Evolutionary conservation across 2,329 filamentous ascomycete genomes (phyloP).

Genomic region (Hortaea werneckii): DNA sequence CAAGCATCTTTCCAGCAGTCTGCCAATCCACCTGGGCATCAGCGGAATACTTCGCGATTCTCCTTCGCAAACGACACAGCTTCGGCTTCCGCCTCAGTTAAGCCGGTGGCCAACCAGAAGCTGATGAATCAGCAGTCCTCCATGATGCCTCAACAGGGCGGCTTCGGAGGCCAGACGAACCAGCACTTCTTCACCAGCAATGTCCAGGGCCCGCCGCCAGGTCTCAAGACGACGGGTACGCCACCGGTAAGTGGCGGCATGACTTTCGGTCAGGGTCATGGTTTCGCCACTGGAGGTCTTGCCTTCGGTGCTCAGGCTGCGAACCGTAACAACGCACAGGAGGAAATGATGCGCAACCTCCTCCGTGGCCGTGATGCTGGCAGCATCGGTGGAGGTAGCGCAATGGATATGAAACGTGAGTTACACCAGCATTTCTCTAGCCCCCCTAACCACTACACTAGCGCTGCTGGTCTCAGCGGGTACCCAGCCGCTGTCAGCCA

Average conservation of each 20-base stretch:
- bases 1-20: slow-evolving; percentile 38
- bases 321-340: slow-evolving; percentile 57
- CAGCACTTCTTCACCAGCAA: slow-evolving; percentile 70
- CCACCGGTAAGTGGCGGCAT: slow-evolving; percentile 68
- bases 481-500: slow-evolving; percentile 2
- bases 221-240: slow-evolving; percentile 87
- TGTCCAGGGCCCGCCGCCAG: slow-evolving; percentile 87
- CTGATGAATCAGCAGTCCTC: slow-evolving; percentile 75
- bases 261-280: slow-evolving; percentile 85
- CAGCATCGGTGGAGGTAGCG: slow-evolving; percentile 50
- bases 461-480: too few species aligned
- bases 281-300: slow-evolving; percentile 59
- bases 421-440: slow-evolving; percentile 10
- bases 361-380: slow-evolving; percentile 45
- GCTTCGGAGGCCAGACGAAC: slow-evolving; percentile 44
- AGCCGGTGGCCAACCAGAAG: slow-evolving; percentile 65
- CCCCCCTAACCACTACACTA: slow-evolving; percentile 50
- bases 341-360: slow-evolving; percentile 72
- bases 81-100: slow-evolving; percentile 53
- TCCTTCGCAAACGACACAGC: slow-evolving; percentile 71
- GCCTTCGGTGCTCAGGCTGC: slow-evolving; percentile 48
- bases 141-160: slow-evolving; percentile 57
- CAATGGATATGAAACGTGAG: slow-evolving; percentile 22
- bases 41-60: slow-evolving; percentile 75
- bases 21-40: slow-evolving; percentile 55